These are phyloP conservation scores for Conidiobolus incongruus DNA, from an alignment of 371 early-diverging fungal genomes.

Conservation along the genomic window DNA sequence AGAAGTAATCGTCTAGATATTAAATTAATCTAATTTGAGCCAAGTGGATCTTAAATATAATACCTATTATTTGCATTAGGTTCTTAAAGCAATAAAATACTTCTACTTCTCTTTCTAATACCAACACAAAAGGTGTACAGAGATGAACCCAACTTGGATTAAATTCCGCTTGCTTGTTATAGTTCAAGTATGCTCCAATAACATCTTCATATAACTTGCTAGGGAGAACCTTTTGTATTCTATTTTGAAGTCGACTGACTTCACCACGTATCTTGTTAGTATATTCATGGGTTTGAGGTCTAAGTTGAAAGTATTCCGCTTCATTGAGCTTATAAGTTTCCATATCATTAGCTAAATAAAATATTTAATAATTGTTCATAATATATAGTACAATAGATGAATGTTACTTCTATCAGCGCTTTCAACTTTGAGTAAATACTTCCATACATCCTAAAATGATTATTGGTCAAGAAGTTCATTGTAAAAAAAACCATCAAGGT, in stretches of 20 bases:
- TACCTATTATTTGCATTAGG: slow-evolving; percentile 42
- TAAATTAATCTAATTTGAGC: background rate
- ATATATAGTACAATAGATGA: slow-evolving; percentile 6
- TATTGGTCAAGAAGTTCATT: slow-evolving; percentile 2
- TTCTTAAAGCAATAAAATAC: slow-evolving; percentile 62
- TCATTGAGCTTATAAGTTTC: slow-evolving; percentile 21
- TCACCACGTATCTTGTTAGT: slow-evolving; percentile 75
- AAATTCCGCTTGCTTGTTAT: slow-evolving; percentile 54
- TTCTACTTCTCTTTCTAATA: slow-evolving; percentile 48
- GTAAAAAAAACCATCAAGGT: slow-evolving; percentile 1
- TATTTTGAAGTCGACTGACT: slow-evolving; percentile 47
- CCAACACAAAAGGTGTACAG: slow-evolving; percentile 66
- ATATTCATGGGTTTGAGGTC: slow-evolving; percentile 46
- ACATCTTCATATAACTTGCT: slow-evolving; percentile 46
- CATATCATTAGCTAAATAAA: slow-evolving; percentile 2
- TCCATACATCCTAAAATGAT: slow-evolving; percentile 62
- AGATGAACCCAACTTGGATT: slow-evolving; percentile 46
- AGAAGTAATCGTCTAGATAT: background rate
- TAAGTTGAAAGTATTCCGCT: slow-evolving; percentile 48
- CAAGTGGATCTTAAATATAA: slow-evolving; percentile 2
- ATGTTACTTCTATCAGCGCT: slow-evolving; percentile 64
- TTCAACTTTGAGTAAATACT: slow-evolving; percentile 68
- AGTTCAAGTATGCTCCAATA: slow-evolving; percentile 56
- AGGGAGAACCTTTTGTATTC: slow-evolving; percentile 10
- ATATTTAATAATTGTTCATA: background rate